phyloP scores from a whole-genome alignment of 2,329 filamentous ascomycete genomes.

The Ascochyta rabiei region DNA sequence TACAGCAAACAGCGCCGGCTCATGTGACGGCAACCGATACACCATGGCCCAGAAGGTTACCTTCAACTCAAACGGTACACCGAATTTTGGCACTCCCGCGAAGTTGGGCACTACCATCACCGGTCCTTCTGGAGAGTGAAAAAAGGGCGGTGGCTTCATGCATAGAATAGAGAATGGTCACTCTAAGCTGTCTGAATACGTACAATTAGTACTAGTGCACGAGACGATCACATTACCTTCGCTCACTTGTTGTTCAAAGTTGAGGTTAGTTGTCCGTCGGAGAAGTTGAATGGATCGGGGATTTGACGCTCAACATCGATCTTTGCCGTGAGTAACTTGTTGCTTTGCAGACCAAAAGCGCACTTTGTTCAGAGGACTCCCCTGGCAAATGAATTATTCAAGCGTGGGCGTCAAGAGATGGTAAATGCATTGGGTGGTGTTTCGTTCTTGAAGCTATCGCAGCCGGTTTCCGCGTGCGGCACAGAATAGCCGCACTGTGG shows the following conservation, averaged over 20 bases:
- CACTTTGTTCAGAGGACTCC: not conserved
- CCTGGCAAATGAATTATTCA: not conserved
- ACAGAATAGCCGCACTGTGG: conserved; percentile 1
- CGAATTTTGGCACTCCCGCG: conserved; percentile 55
- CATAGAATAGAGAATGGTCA: no score
- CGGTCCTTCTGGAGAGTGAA: conserved; percentile 46
- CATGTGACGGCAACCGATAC: conserved; percentile 61
- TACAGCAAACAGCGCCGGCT: conserved; percentile 55
- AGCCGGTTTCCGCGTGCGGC: conserved; percentile 4
- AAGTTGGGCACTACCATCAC: conserved; percentile 38
- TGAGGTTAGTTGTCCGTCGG: not conserved
- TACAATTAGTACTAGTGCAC: no score
- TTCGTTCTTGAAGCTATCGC: not conserved
- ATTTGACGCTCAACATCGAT: not conserved
- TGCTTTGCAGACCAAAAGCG: not conserved
- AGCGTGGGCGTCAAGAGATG: not conserved
- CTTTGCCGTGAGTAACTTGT: no score
- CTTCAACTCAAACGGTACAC: conserved; percentile 58
- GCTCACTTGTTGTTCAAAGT: no score
- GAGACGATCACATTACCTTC: no score
- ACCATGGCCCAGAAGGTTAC: conserved; percentile 60
- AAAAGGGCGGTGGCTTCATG: no score
- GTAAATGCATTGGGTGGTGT: not conserved
- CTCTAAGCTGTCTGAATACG: no score
- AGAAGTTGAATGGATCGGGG: not conserved